phyloP scores from a whole-genome alignment of 2,329 filamentous ascomycete species.

The Pseudogymnoascus sp. region DNA sequence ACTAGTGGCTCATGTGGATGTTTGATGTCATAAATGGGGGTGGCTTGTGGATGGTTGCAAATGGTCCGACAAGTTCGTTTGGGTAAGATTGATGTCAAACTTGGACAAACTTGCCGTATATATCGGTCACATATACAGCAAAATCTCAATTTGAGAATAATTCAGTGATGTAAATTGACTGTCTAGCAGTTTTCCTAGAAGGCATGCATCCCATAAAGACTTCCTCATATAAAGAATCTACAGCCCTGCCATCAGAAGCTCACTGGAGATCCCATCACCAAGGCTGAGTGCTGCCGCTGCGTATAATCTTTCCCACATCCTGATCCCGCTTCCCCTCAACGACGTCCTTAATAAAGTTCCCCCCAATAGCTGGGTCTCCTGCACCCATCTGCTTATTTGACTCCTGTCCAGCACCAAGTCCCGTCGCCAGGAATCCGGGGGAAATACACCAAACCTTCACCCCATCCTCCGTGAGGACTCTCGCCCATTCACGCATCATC shows the following conservation, averaged over 20 bases:
- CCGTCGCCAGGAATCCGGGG: constrained; percentile 42
- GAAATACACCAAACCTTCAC: constrained; percentile 42
- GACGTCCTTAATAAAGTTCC: constrained; percentile 32
- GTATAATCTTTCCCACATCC: constrained; percentile 33
- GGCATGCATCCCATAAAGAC: neutral
- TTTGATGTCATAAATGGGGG: neutral
- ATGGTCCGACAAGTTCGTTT: neutral
- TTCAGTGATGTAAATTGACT: neutral
- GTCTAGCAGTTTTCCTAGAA: neutral
- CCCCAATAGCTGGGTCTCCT: constrained; percentile 30
- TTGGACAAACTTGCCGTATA: neutral
- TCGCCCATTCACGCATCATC: constrained; percentile 38
- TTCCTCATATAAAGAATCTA: neutral
- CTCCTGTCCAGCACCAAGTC: constrained; percentile 29
- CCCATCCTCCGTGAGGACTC: constrained; percentile 37
- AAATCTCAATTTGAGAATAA: neutral
- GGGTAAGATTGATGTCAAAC: neutral
- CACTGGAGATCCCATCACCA: constrained; percentile 13
- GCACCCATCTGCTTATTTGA: constrained; percentile 24
- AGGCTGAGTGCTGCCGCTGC: constrained; percentile 16
- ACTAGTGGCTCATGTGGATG: neutral
- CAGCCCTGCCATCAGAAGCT: neutral
- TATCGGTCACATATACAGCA: neutral
- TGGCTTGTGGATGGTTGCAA: neutral
- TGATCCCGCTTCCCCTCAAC: constrained; percentile 34